Base-by-base conservation (phyloP, 768 basidiomycete species). In the Rhodotorula toruloides region DNA sequence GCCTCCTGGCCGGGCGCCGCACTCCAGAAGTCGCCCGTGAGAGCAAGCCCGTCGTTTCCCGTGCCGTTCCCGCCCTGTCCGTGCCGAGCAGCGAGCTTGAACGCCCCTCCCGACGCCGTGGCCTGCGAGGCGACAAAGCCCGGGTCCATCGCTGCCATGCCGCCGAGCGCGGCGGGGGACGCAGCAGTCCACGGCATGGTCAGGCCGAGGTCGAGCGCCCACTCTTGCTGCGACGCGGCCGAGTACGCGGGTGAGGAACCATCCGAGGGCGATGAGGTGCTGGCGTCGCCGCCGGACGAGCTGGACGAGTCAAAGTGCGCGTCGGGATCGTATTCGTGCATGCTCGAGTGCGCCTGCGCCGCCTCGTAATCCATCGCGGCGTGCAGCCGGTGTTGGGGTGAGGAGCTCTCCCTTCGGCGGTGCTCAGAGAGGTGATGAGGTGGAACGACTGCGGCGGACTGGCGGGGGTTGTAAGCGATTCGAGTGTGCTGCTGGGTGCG, bases 141-240 rank as follows among this genome's bases (percentile, higher is more conserved):
- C n/a, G n/a, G n/a, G n/a, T n/a, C n/a, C n/a, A n/a, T n/a, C n/a
- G n/a, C n/a, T n/a, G n/a, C n/a, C n/a, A n/a, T n/a, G n/a, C n/a
- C n/a, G n/a, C n/a, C n/a, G n/a, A n/a, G n/a, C n/a, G 52, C n/a
- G 7, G 53, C n/a, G 22, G 37, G 32, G 7, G 53, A 36, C 3
- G 22, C 39, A 4, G 50, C 43, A 29, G 44, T 25, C 58, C 52
- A 54, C 47, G 65, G 53, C 36, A 66, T 50, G 14, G 40, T 34
- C 22, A 54, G 43, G 13, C 50, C 66, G 27, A 67, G 36, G 61
- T 67, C 61, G 22, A 67, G 31, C 4, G 56, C 66, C 66, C 66
- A 67, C 50, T 54, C 61, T 13, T 57, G 61, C 13, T 58, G 44
- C 21, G 50, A 47, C 34, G 56, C 31, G 29, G 63, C 54, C 36